phyloP scores from a whole-genome alignment of 2,329 filamentous ascomycete species.

The Apiospora marii region DNA sequence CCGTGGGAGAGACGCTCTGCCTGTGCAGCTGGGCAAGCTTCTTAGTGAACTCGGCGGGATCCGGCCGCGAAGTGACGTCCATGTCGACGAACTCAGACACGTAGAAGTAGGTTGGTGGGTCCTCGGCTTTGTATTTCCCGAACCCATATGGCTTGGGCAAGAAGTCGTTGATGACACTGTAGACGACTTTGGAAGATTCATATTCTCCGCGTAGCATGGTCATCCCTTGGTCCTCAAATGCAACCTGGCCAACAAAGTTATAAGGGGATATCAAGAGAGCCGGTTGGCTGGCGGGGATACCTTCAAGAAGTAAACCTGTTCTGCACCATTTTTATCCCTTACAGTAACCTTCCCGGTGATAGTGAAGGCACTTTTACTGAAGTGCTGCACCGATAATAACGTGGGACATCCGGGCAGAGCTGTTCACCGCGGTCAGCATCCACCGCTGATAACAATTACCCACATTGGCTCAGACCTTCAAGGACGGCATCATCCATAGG shows the following conservation, averaged over 20 bases:
- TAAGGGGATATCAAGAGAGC: not conserved
- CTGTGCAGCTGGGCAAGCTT: constrained; percentile 42
- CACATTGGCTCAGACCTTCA: not conserved
- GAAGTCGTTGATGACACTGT: not conserved
- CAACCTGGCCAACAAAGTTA: not conserved
- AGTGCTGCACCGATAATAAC: not conserved
- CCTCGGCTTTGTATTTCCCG: constrained; percentile 25
- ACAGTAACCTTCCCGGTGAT: not conserved
- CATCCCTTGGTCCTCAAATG: constrained; percentile 17
- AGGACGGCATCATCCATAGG: not conserved
- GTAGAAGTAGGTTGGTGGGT: constrained; percentile 30
- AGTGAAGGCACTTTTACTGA: not conserved
- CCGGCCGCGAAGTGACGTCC: constrained; percentile 25
- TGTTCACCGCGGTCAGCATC: not conserved
- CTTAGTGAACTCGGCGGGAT: constrained; percentile 34
- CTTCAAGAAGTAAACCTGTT: not conserved
- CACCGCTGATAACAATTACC: not conserved
- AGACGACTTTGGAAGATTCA: constrained; percentile 29
- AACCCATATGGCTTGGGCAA: not conserved
- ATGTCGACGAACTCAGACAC: constrained; percentile 36
- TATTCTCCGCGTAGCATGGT: constrained; percentile 31
- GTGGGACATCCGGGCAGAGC: not conserved
- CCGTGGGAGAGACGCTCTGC: constrained; percentile 41
- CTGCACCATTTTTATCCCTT: not conserved
- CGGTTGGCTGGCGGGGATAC: not conserved